A percentile compares a stretch with the other conserved stretches of the same genome.
These are phyloP conservation scores for Lachnellula occidentalis DNA, from an alignment of 2,329 filamentous ascomycete genomes.

Conservation along the genomic window DNA sequence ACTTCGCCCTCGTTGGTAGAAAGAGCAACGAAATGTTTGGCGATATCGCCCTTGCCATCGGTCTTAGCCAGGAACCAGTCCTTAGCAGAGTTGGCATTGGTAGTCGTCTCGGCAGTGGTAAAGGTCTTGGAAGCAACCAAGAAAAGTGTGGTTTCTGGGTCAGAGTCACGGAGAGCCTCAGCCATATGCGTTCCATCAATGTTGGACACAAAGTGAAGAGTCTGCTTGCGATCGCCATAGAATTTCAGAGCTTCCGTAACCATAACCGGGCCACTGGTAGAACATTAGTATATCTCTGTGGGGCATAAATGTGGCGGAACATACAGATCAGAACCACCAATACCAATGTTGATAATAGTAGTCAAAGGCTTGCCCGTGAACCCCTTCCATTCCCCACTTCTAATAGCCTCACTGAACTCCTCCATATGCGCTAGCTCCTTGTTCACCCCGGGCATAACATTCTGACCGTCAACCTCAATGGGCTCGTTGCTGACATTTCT, in stretches of 20 bases:
- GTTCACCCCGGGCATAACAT: conserved; percentile 91
- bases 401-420: conserved; percentile 91
- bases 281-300: conserved; percentile 22
- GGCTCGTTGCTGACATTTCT: conserved; percentile 82
- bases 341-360: conserved; percentile 95
- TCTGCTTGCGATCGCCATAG: conserved; percentile 81
- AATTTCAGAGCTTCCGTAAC: conserved; percentile 95
- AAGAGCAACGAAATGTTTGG: conserved; percentile 97
- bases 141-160: conserved; percentile 98
- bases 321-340: conserved; percentile 96
- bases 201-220: conserved; percentile 97
- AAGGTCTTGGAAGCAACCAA: conserved; percentile 98
- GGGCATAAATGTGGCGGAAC: conserved; percentile 34
- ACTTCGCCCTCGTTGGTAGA: conserved; percentile 95
- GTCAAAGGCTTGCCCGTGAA: conserved; percentile 96
- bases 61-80: conserved; percentile 88
- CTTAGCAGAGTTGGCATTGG: conserved; percentile 97
- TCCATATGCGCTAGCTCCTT: conserved; percentile 94
- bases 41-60: conserved; percentile 73
- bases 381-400: conserved; percentile 94
- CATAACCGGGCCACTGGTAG: conserved; percentile 84
- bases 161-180: conserved; percentile 80
- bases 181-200: conserved; percentile 98
- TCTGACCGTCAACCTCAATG: conserved; percentile 81
- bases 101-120: conserved; percentile 94